Percentiles rank a stretch among this genome's conserved stretches.
These are phyloP conservation scores for Saitozyma podzolica DNA, from an alignment of 768 basidiomycete genomes.

Conservation along the genomic window DNA sequence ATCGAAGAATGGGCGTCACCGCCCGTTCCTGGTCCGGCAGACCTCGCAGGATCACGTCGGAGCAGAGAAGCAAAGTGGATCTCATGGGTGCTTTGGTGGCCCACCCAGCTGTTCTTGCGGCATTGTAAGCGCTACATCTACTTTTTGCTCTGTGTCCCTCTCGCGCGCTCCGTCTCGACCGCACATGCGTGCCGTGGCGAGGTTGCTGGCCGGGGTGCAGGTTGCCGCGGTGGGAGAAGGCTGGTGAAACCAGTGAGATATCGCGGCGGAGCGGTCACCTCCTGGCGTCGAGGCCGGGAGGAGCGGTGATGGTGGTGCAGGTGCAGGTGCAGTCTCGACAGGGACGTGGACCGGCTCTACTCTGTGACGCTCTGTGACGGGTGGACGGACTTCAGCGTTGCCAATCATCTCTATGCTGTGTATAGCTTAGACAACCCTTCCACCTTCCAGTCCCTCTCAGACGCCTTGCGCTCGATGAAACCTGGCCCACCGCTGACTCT, in stretches of 20 bases:
- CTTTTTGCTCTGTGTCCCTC: no score
- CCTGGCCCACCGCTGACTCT: not conserved
- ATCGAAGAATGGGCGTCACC: constrained; percentile 52
- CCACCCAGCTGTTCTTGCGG: constrained; percentile 44
- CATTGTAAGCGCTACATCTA: constrained; percentile 37
- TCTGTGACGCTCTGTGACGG: no score
- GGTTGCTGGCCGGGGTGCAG: not conserved
- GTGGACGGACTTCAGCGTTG: no score
- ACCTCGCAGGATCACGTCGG: constrained; percentile 22
- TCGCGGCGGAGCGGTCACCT: no score
- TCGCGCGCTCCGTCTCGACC: not conserved
- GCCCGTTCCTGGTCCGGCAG: constrained; percentile 18
- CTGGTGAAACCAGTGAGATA: no score
- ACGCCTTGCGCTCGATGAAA: not conserved
- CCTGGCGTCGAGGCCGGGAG: no score
- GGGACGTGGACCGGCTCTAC: not conserved
- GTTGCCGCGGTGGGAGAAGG: no score
- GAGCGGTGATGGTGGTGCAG: no score
- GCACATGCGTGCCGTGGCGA: not conserved
- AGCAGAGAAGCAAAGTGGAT: constrained; percentile 35
- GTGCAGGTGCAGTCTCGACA: no score
- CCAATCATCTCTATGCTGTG: not conserved
- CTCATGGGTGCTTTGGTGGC: constrained; percentile 50
- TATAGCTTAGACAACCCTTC: not conserved
- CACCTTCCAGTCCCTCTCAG: not conserved